Conservation (phyloP, 192 early-diverging fungal genomes). For the Phlyctochytrium arcticum region DNA sequence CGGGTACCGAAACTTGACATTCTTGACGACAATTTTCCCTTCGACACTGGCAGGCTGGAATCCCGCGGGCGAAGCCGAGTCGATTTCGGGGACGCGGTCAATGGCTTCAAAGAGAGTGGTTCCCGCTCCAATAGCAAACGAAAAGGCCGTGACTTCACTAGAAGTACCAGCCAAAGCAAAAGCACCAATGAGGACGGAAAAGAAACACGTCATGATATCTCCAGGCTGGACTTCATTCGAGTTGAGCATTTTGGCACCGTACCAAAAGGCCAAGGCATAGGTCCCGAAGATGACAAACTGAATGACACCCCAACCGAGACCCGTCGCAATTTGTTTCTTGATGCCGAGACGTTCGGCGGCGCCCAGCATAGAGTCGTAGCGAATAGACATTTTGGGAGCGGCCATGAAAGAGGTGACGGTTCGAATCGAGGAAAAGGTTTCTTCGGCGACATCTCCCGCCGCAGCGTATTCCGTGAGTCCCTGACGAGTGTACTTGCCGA, state of each 20-base stretch:
- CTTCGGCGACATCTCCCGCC: slow-evolving; percentile 44
- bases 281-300: slow-evolving; percentile 21
- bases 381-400: slow-evolving; percentile 19
- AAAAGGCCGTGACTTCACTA: slow-evolving; percentile 69
- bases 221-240: slow-evolving; percentile 38
- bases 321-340: slow-evolving; percentile 41
- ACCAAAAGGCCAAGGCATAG: slow-evolving; percentile 42
- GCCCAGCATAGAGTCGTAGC: slow-evolving; percentile 22
- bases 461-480: slow-evolving; percentile 28
- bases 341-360: slow-evolving; percentile 33
- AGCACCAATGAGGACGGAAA: slow-evolving; percentile 81
- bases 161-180: slow-evolving; percentile 68
- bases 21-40: slow-evolving; percentile 40
- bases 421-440: slow-evolving; percentile 35
- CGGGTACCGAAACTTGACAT: slow-evolving; percentile 58
- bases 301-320: slow-evolving; percentile 33
- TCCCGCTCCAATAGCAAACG: slow-evolving; percentile 77
- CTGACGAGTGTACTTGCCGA: slow-evolving; percentile 26
- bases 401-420: slow-evolving; percentile 43
- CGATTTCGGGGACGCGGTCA: slow-evolving; percentile 76
- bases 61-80: slow-evolving; percentile 36
- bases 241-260: slow-evolving; percentile 51
- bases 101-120: slow-evolving; percentile 75
- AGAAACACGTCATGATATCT: slow-evolving; percentile 77
- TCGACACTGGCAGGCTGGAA: slow-evolving; percentile 19